Evolutionary conservation across 192 early-diverging fungal genomes (phyloP), one percentile per base, ranked within the genome.

Genomic region (Coemansia sp.): DNA sequence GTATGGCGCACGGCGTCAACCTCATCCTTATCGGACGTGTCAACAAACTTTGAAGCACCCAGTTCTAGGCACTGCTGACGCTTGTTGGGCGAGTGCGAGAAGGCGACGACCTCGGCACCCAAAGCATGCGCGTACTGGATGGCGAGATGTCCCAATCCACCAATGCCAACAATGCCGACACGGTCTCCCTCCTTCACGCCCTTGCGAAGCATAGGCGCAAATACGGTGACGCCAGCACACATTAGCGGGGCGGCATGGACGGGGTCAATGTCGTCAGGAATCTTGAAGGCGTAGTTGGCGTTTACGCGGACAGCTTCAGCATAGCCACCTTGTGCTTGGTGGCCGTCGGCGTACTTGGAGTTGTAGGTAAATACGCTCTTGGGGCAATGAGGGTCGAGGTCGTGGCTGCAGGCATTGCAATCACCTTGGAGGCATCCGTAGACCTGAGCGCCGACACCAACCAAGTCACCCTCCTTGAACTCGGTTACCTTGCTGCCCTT

Each of bases 211-310:
- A 96, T 76, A 3, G 93, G 88, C 17, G 83, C 78, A 73, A 88
- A 96, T 7, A 93, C 88, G 11, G 94, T 91, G 6, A 87, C 82
- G 14, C 94, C 94, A 14, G 94, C 93, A 70, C 94, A 95, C 74
- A 94, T 86, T 58, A 96, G 64, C 4, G 93, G 90, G 1, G 87
- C 88, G 1, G 88, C 90, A 64, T 89, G 80, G n/a, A 82, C 73
- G 6, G 86, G 77, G 7, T 82, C 84, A 21, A 88, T 82, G 11
- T 28, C 46, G 4, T 68, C 77, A 2, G 88, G 88, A 37, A 89
- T 85, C 80, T 83, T 89, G 86, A 86, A 90, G 13, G 80, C 86
- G 61, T 86, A 92, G 55, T 81, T 75, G 19, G 78, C 74, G 43
- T 86, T 72, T 9, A 88, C 79, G 38, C 86, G 79, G 5, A 89